These are phyloP conservation scores for Singerocomus inundabilis DNA, from an alignment of 1,284 basidiomycete species.

Conservation along the genomic window DNA sequence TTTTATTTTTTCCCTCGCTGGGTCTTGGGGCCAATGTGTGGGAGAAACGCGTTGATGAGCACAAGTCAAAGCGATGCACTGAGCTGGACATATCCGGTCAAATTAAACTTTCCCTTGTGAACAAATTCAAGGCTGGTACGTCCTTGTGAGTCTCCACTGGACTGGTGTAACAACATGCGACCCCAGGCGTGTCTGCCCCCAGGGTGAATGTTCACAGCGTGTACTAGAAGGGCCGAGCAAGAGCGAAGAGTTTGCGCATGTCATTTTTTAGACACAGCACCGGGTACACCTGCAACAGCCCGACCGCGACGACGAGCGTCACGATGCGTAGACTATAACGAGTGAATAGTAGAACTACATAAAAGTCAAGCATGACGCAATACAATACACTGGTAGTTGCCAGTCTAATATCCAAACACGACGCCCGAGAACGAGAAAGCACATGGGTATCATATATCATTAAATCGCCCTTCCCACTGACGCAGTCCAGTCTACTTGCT, in stretches of 20 bases:
- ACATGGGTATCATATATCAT: background rate
- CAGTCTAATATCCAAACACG: background rate
- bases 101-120: conserved; percentile 10
- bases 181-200: background rate
- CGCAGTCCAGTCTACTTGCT: conserved; percentile 26
- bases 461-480: conserved; percentile 3
- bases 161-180: background rate
- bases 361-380: background rate
- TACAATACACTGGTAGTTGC: no score
- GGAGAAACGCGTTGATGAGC: background rate
- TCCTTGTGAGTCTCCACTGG: background rate
- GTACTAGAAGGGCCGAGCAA: background rate
- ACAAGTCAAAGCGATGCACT: background rate
- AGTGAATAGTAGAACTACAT: background rate
- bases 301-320: no score
- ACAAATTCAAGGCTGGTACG: background rate
- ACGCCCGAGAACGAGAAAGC: background rate
- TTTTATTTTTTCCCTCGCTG: background rate
- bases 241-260: background rate
- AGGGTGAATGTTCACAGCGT: background rate
- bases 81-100: conserved; percentile 1
- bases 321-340: background rate
- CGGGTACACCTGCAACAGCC: no score
- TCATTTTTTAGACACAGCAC: no score
- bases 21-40: conserved; percentile 1